Percentiles rank a stretch among this genome's conserved stretches.
Conservation (phyloP, 1,284 basidiomycete species). For the Cutaneotrichosporon sp. region DNA sequence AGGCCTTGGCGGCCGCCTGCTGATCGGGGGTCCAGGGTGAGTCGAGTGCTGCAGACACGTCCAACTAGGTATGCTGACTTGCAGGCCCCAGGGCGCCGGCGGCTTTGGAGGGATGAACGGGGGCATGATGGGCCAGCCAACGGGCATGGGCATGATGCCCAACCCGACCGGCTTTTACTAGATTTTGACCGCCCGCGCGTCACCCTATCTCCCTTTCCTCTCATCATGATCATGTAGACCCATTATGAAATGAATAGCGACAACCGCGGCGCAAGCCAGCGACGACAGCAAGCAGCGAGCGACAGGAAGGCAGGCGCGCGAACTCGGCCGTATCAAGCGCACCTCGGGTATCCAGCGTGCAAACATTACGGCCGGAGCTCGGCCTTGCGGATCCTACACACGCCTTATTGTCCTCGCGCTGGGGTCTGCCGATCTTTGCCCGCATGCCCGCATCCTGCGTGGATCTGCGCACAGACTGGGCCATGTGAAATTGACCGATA, state of each 20-base stretch:
- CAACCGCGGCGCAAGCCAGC: neutral
- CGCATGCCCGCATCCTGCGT: neutral
- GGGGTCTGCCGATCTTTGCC: neutral
- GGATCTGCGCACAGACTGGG: neutral
- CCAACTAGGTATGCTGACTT: too few relatives aligned
- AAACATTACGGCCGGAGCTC: neutral
- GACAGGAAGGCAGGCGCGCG: neutral
- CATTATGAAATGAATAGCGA: constrained; percentile 9
- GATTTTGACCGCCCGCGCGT: neutral
- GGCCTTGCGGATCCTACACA: too few relatives aligned
- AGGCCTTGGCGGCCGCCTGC: constrained; percentile 50
- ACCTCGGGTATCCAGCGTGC: neutral
- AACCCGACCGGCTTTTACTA: constrained; percentile 50
- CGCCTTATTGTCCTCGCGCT: too few relatives aligned
- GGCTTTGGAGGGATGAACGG: constrained; percentile 18
- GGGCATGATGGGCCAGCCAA: constrained; percentile 22
- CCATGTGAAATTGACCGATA: neutral
- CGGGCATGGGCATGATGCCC: constrained; percentile 40
- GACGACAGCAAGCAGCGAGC: neutral
- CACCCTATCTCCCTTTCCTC: neutral
- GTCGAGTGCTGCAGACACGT: too few relatives aligned
- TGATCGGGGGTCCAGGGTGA: constrained; percentile 45
- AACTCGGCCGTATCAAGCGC: neutral
- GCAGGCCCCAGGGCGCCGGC: constrained; percentile 7
- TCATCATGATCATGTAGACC: constrained; percentile 7